Base-by-base conservation (phyloP, 768 basidiomycete genomes). In the Erythrobasidium yunnanense region DNA sequence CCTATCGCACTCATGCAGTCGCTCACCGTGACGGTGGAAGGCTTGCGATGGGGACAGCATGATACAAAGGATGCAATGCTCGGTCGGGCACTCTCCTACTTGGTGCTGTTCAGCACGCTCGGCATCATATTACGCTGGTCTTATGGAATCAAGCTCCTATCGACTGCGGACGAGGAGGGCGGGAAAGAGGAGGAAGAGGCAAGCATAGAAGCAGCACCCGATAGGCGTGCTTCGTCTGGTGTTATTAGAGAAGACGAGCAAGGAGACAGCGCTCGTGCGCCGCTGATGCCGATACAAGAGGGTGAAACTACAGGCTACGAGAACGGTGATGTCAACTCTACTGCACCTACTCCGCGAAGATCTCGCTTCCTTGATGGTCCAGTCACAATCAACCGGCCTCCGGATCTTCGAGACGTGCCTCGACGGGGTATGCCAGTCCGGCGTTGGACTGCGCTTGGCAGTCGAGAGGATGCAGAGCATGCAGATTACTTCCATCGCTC, bases 91-190 rank as follows among this genome's bases (percentile, higher is more conserved):
- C 78, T 93, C 63, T 87, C 87, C 0, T 92, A 93, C 73, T 81
- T 93, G 49, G 88, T 95, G 5, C 80, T 96, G 22, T 92, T 92
- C 75, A 90, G 88, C 66, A 95, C 92, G 0, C 81, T 97, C 32
- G 95, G 95, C 47, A 70, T 72, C 58, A 70, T 73, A 62, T 77
- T 95, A 30, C 86, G 92, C 17, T 96, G 93, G 87, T 91, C 88
- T 58, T 89, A 87, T 75, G 91, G 91, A 20, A 85, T 95, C n/a
- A 82, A 81, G 54, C 79, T 93, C 0, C 80, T 95, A 6, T 81
- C 87, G 0, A 82, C 82, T 65, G 86, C 87, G 1, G 87, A 88
- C 65, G 78, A 81, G 7, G 81, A 81, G 29, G 69, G 38, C 7
- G 13, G n/a, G 18, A 34, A 66, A 18, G 55, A 55, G 5, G 69